phyloP scores from a whole-genome alignment of 2,329 filamentous ascomycete species.

The Juglanconis juglandina region DNA sequence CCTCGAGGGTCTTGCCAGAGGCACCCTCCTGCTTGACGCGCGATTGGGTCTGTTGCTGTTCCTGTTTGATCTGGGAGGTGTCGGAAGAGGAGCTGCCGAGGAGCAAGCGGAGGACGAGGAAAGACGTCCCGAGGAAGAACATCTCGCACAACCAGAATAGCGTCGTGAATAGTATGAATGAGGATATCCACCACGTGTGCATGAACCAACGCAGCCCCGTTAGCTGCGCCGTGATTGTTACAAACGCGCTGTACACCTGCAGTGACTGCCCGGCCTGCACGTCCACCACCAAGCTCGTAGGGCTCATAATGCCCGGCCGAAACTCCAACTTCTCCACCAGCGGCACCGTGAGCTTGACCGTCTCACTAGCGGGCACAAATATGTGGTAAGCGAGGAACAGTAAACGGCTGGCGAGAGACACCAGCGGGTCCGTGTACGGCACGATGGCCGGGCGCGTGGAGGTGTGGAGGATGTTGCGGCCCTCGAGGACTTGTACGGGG shows the following conservation, averaged over 20 bases:
- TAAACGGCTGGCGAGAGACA: conserved; percentile 59
- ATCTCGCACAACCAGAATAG: conserved; percentile 78
- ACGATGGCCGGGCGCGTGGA: conserved; percentile 75
- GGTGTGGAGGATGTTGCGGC: conserved; percentile 49
- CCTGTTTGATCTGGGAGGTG: conserved; percentile 30
- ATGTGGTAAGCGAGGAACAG: conserved; percentile 67
- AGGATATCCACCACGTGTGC: conserved; percentile 74
- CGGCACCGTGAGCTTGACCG: conserved; percentile 58
- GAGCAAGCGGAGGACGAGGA: conserved; percentile 51
- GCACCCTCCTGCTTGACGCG: conserved; percentile 12
- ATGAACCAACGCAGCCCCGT: conserved; percentile 78
- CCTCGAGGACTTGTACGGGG: conserved; percentile 33
- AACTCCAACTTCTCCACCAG: conserved; percentile 77
- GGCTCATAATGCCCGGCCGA: conserved; percentile 34
- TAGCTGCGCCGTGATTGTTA: conserved; percentile 72
- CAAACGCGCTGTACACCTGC: conserved; percentile 69
- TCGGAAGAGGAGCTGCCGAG: conserved; percentile 17
- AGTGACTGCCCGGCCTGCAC: conserved; percentile 66
- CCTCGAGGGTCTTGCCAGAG: conserved; percentile 3
- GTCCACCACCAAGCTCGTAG: conserved; percentile 54
- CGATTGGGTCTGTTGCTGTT: neutral
- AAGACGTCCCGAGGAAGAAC: conserved; percentile 61
- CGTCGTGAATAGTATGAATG: conserved; percentile 64
- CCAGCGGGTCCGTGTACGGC: conserved; percentile 70
- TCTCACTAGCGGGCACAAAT: conserved; percentile 61